These are phyloP conservation scores for Thielaviopsis musarum DNA, from an alignment of 2,329 filamentous ascomycete species.

Conservation along the genomic window DNA sequence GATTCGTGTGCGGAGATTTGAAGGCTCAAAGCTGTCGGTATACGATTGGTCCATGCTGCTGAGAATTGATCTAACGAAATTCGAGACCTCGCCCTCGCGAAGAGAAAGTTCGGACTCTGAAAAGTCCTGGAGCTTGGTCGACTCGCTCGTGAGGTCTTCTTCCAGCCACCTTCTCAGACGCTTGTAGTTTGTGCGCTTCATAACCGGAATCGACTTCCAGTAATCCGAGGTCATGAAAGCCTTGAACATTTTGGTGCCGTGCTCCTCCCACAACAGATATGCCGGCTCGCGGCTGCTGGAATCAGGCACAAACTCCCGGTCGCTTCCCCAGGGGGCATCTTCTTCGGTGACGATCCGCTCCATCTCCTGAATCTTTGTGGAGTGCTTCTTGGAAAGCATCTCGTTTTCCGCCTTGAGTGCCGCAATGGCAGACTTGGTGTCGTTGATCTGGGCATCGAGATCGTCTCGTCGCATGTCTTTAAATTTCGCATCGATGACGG, in stretches of 20 bases:
- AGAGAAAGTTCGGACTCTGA: not conserved
- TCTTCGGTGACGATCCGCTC: not conserved
- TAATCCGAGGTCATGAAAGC: constrained; percentile 5
- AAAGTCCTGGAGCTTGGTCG: not conserved
- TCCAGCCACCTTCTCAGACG: constrained; percentile 7
- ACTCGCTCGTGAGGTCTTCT: not conserved
- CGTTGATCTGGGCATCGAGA: constrained; percentile 36
- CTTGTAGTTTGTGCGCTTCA: constrained; percentile 11
- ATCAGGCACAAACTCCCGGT: constrained; percentile 8
- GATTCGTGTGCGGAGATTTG: constrained; percentile 2
- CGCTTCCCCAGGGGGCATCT: not conserved
- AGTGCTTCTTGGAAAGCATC: constrained; percentile 1
- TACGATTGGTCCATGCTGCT: constrained; percentile 1
- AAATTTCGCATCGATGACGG: constrained; percentile 40
- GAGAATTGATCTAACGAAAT: constrained; percentile 9
- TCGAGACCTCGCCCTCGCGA: constrained; percentile 6
- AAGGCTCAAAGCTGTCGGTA: not conserved
- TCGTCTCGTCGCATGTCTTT: constrained; percentile 42
- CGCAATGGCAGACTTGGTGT: constrained; percentile 12
- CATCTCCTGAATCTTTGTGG: constrained; percentile 4
- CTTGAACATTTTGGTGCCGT: constrained; percentile 7
- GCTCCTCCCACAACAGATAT: constrained; percentile 10
- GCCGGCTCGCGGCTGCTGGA: constrained; percentile 9
- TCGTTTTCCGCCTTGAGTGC: constrained; percentile 1
- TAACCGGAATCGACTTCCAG: constrained; percentile 9